Percentiles rank a stretch among this genome's conserved stretches.
Evolutionary conservation across 345 rosid genomes (phyloP).

Genomic region (Lepidium didymum): DNA sequence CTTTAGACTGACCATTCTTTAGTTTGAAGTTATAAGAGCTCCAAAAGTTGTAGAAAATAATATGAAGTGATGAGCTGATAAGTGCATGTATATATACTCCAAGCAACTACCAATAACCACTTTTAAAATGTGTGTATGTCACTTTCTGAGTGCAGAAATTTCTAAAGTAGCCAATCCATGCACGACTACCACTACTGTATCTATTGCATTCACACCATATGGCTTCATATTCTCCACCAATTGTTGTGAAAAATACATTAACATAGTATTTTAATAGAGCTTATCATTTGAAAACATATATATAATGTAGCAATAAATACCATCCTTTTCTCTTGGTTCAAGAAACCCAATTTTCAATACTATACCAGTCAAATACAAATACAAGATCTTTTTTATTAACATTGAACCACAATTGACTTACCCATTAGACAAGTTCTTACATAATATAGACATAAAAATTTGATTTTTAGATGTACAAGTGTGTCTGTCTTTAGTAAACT

Average conservation of each 20-base stretch:
- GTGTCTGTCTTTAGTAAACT: no score
- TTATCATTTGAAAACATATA: background rate
- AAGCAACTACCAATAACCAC: background rate
- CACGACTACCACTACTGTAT: slow-evolving; percentile 19
- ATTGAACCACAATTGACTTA: no score
- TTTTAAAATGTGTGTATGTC: slow-evolving; percentile 18
- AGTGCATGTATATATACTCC: slow-evolving; percentile 10
- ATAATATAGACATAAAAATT: no score
- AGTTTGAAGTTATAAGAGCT: slow-evolving; percentile 2
- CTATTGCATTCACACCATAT: slow-evolving; percentile 7
- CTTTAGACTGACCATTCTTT: slow-evolving; percentile 6
- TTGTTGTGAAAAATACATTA: background rate
- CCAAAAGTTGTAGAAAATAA: background rate
- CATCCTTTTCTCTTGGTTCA: background rate
- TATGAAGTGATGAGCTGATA: background rate
- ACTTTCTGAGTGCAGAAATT: slow-evolving; percentile 23
- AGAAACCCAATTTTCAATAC: background rate
- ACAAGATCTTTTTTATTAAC: no score
- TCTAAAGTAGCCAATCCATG: slow-evolving; percentile 19
- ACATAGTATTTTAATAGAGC: background rate
- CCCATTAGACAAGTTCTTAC: no score
- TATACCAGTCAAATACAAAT: no score
- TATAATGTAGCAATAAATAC: background rate
- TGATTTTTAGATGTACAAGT: no score
- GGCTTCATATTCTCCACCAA: background rate